Conservation (phyloP, 2,329 filamentous ascomycete species). For the Ceratocystis ficicola region DNA sequence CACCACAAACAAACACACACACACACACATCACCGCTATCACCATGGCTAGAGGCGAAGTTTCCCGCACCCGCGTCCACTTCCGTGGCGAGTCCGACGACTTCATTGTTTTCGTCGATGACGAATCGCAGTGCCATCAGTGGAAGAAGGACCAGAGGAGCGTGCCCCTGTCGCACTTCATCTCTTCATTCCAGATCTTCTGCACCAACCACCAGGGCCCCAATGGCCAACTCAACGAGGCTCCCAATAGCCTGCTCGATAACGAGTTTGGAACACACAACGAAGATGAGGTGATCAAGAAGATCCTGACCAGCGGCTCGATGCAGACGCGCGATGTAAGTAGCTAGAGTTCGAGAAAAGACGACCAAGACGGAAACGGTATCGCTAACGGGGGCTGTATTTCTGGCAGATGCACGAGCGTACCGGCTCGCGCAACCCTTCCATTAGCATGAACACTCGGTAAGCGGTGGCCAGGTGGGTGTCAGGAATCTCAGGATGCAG, state of each 20-base stretch:
- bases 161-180: conserved; percentile 76
- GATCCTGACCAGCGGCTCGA: conserved; percentile 38
- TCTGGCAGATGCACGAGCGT: conserved; percentile 39
- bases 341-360: too few relatives aligned
- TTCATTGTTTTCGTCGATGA: conserved; percentile 50
- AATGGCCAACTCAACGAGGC: conserved; percentile 70
- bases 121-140: conserved; percentile 57
- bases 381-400: neutral
- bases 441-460: conserved; percentile 28
- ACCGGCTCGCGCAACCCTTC: conserved; percentile 44
- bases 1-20: neutral
- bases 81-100: conserved; percentile 56
- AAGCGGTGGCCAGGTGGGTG: neutral
- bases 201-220: conserved; percentile 79
- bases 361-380: neutral
- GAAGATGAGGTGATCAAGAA: conserved; percentile 70
- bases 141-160: conserved; percentile 60
- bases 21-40: conserved; percentile 22
- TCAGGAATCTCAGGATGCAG: too few relatives aligned
- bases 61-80: conserved; percentile 65
- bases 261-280: conserved; percentile 71
- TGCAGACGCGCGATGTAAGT: conserved; percentile 18
- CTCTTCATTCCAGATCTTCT: conserved; percentile 77
- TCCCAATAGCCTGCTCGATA: conserved; percentile 61
- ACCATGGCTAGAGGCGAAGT: conserved; percentile 63